Conservation (phyloP, 164 flowering plant species). For the Dillenia turbinata region DNA sequence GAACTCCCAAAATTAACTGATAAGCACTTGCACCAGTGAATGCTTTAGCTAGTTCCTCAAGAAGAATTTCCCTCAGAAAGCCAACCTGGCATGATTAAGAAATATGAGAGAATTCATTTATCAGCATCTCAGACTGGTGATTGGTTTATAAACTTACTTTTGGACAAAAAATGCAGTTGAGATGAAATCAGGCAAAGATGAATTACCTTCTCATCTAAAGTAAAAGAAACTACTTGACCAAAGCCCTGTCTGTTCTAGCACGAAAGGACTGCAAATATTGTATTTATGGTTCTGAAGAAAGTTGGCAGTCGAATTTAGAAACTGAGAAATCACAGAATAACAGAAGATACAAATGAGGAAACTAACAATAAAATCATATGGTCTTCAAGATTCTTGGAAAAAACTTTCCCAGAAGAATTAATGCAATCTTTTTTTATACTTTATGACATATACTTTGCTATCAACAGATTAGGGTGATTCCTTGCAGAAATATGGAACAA, state of each 20-base stretch:
- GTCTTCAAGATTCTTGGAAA: neutral
- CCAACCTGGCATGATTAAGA: constrained; percentile 54
- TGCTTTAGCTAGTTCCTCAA: constrained; percentile 91
- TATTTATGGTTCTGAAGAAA: constrained; percentile 3
- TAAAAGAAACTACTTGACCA: constrained; percentile 53
- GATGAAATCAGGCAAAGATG: too few relatives aligned
- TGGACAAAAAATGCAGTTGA: constrained; percentile 1
- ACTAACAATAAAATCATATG: neutral
- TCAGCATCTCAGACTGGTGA: neutral
- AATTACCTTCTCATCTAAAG: constrained; percentile 73
- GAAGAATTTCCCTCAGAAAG: constrained; percentile 81
- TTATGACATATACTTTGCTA: too few relatives aligned
- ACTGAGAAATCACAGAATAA: neutral
- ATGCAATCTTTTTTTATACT: too few relatives aligned
- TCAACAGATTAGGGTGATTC: too few relatives aligned
- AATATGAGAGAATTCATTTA: neutral
- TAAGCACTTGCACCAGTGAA: too few relatives aligned
- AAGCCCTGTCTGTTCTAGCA: constrained; percentile 53
- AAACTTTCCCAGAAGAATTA: too few relatives aligned
- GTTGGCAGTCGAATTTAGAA: neutral
- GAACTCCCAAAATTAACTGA: too few relatives aligned
- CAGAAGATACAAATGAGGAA: neutral
- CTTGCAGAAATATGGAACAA: too few relatives aligned
- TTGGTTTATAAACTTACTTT: neutral
- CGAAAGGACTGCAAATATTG: constrained; percentile 63